These are phyloP conservation scores for Pseudognaphalium luteoalbum DNA, from an alignment of 129 eudicot genomes.

Conservation along the genomic window DNA sequence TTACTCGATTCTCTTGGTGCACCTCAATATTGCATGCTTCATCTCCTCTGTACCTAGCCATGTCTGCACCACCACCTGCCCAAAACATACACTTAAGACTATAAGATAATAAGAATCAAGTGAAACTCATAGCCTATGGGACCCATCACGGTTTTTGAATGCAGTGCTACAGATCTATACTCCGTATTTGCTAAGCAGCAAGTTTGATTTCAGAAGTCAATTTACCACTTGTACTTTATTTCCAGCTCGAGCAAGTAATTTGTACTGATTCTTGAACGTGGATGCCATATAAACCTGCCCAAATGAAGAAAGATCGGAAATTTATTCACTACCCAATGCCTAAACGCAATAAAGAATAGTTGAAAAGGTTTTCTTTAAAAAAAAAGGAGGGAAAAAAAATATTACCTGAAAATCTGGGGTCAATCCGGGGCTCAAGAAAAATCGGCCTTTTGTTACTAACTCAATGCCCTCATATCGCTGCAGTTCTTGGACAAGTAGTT, in stretches of 20 bases:
- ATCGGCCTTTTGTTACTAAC: conserved; percentile 75
- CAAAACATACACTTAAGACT: too few relatives aligned
- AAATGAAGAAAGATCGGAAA: background rate
- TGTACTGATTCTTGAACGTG: conserved; percentile 81
- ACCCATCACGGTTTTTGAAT: background rate
- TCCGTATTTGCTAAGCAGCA: conserved; percentile 3
- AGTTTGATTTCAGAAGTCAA: conserved; percentile 16
- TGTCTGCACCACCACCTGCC: conserved; percentile 16
- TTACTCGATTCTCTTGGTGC: conserved; percentile 51
- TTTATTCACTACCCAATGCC: background rate
- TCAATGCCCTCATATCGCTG: conserved; percentile 64
- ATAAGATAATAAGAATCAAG: too few relatives aligned
- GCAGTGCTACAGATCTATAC: background rate
- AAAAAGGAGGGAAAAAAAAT: background rate
- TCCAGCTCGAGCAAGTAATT: conserved; percentile 88
- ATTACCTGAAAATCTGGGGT: conserved; percentile 84
- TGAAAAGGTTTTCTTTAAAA: background rate
- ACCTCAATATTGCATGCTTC: conserved; percentile 64
- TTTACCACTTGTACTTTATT: conserved; percentile 85
- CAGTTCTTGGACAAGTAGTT: conserved; percentile 65
- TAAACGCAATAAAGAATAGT: conserved; percentile 4
- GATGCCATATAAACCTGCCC: conserved; percentile 91
- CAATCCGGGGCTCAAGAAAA: conserved; percentile 78
- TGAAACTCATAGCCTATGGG: background rate
- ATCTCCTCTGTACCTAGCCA: conserved; percentile 65